Conservation (phyloP, 208 protist species). For the Jaenimonas drosophilae region DNA sequence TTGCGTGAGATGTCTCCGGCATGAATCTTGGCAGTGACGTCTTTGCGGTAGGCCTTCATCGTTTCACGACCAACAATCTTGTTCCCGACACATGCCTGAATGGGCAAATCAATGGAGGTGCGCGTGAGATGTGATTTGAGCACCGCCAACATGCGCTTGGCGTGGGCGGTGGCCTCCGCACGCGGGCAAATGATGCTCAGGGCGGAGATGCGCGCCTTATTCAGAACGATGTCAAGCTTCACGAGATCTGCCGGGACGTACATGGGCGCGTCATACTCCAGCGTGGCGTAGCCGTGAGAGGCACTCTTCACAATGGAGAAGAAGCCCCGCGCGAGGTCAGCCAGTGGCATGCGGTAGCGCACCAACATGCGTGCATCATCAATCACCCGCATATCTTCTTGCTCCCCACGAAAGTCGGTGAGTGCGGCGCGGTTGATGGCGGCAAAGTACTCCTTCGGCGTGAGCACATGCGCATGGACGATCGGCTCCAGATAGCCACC, state of each 20-base stretch:
- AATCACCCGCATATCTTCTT: slow-evolving; percentile 63
- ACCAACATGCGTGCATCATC: slow-evolving; percentile 58
- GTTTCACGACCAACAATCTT: slow-evolving; percentile 93
- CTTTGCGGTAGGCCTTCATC: slow-evolving; percentile 88
- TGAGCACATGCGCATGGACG: slow-evolving; percentile 81
- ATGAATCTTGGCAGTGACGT: slow-evolving; percentile 93
- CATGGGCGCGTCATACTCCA: slow-evolving; percentile 92
- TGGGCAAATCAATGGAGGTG: slow-evolving; percentile 84
- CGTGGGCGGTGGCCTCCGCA: slow-evolving; percentile 41
- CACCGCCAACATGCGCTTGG: slow-evolving; percentile 57
- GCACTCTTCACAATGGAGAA: slow-evolving; percentile 90
- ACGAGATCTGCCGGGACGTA: slow-evolving; percentile 87
- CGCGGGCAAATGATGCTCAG: slow-evolving; percentile 85
- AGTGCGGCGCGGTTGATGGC: slow-evolving; percentile 76
- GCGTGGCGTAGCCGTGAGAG: slow-evolving; percentile 89
- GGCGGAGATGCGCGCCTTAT: slow-evolving; percentile 88
- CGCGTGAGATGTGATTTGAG: slow-evolving; percentile 87
- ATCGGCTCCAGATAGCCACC: slow-evolving; percentile 86
- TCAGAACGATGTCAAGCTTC: slow-evolving; percentile 90
- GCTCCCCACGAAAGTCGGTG: slow-evolving; percentile 50
- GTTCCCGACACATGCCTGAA: slow-evolving; percentile 83
- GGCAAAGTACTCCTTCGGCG: slow-evolving; percentile 84
- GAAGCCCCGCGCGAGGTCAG: slow-evolving; percentile 94
- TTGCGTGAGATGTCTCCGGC: slow-evolving; percentile 95
- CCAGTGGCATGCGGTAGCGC: slow-evolving; percentile 89